Base-by-base conservation (phyloP, 139 green algal genomes). In the Picochlorum sp. region DNA sequence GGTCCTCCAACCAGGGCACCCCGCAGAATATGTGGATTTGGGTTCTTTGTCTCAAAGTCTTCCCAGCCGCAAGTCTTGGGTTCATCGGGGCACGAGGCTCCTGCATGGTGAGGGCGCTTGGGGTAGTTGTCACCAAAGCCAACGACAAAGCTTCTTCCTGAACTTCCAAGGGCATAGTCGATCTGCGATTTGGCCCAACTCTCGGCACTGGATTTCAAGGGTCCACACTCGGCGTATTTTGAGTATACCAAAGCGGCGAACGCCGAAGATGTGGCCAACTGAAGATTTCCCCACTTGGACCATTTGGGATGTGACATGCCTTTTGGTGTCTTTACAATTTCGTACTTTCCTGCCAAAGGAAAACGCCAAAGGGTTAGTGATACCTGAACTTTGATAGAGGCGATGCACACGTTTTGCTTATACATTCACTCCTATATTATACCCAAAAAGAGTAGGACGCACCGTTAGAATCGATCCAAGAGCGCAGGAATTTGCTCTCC, bases 111-210 rank as follows among this genome's bases (percentile, higher is more conserved):
- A 13, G 44, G 13, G 8, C 65, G 50, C n/a, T 26, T 36, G 9
- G 69, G 69, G 18, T 51, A 52, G 36, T 58, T 59, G 3, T 39
- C 40, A 24, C 69, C 69, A 32, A 47, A 69, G 14, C 69, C 69
- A 36, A 69, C 58, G 20, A 77, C 64, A 60, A 59, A 77, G 59
- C 63, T 77, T 28, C 51, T 54, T 4, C 53, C 41, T n/a, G 22
- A 54, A 45, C 32, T 50, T 32, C 69, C 69, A 40, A 77, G 30
- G 5, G 65, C 55, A 51, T 61, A 61, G 49, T 61, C 55, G 14
- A 61, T 32, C 20, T 61, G 55, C 5, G 32, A 50, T 35, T 20
- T 14, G 10, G 55, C 37, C 29, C 28, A 61, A 35, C 14, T 20
- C 2, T 9, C 6, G 16, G 31, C 32, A 33, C 18, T 36, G 5